Evolutionary conservation across 306 rosid genomes (phyloP), one percentile per base, ranked within the genome.

Genomic region (Vigna hirtella): DNA sequence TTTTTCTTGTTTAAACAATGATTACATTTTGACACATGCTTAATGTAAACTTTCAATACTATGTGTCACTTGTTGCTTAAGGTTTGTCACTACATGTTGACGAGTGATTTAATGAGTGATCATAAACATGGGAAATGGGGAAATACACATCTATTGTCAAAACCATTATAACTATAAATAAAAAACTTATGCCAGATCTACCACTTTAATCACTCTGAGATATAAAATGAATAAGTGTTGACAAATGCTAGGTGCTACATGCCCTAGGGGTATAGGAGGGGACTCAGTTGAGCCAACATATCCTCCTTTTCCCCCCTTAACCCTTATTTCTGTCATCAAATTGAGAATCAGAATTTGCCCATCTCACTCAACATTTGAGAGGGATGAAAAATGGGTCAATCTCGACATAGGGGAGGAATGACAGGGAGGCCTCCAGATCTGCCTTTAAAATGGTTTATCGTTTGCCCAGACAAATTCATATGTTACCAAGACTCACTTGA

Each of bases 351-450:
- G 22, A 61, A 24, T 50, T 69, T n/a, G 51, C 42, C 74, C 38
- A 77, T 43, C 70, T 45, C 70, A 71, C 40, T 38, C 15, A 80
- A 20, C 70, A 17, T 9, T 47, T 24, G 50, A 58, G 72, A 74
- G 58, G 6, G 40, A 17, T 65, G 66, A 20, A 64, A 62, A 61
- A 62, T 49, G 43, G 65, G 11, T 48, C 58, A 51, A 20, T 53
- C 58, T 40, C 69, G 32, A 63, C 45, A 40, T 7, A 7, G 34
- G 34, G 36, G 14, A 13, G 63, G 34, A 22, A 20, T 18, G 4
- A 52, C 8, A 30, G 34, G 34, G 15, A 2, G 14, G 4, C 6
- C 12, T 0, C 14, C 22, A 20, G 7, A 56, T 9, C 34, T 9
- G 14, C 61, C 61, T 20, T 8, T 5, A 49, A 48, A 63, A 14